Conservation (phyloP, 768 basidiomycete genomes). For the Multifurca ochricompacta region DNA sequence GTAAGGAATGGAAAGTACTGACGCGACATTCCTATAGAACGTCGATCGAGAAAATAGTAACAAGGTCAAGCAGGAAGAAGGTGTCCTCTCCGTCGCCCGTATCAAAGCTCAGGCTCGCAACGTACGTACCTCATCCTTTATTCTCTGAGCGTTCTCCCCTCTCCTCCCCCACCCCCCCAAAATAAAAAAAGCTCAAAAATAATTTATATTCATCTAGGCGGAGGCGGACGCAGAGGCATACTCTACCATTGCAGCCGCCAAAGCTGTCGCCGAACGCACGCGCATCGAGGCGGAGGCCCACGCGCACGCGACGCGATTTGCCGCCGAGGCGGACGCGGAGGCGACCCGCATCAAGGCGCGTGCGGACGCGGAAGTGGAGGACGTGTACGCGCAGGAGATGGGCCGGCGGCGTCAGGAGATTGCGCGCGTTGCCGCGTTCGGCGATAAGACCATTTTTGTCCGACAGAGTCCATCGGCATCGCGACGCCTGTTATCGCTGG, state of each 20-base stretch:
- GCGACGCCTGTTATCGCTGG: conserved; percentile 55
- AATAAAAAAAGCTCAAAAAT: no score
- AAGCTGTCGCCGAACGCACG: conserved; percentile 57
- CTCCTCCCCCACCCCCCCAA: neutral
- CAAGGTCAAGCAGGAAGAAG: conserved; percentile 80
- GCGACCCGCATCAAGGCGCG: conserved; percentile 56
- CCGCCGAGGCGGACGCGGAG: conserved; percentile 67
- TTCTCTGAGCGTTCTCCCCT: no score
- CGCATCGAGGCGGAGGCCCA: conserved; percentile 70
- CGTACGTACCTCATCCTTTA: conserved; percentile 28
- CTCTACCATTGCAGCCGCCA: conserved; percentile 61
- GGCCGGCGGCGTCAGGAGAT: conserved; percentile 61
- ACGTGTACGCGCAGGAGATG: conserved; percentile 73
- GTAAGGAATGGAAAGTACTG: no score
- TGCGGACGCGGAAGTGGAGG: conserved; percentile 53
- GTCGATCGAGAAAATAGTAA: conserved; percentile 85
- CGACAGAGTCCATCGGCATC: conserved; percentile 49
- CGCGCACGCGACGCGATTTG: conserved; percentile 68
- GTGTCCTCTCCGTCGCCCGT: conserved; percentile 63
- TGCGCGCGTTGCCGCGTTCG: conserved; percentile 53
- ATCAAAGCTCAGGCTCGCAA: conserved; percentile 63
- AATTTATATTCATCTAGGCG: no score
- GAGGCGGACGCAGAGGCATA: conserved; percentile 74
- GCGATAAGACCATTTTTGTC: conserved; percentile 60
- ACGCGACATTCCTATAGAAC: conserved; percentile 47